These are phyloP conservation scores for Fusarium dimerum DNA, from an alignment of 2,329 filamentous ascomycete species.

Conservation along the genomic window DNA sequence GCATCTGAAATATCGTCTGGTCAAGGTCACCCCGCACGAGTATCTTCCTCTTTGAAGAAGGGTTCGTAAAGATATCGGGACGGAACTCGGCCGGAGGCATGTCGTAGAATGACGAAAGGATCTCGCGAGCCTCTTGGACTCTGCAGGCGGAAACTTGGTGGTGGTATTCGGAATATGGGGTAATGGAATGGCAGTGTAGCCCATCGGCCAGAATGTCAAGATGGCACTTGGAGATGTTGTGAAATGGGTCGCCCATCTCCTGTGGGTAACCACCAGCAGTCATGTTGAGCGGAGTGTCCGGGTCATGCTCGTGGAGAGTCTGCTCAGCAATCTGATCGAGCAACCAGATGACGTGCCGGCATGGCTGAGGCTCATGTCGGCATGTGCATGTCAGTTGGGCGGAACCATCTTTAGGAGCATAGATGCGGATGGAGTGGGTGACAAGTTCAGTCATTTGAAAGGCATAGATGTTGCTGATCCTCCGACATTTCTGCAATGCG, in stretches of 20 bases:
- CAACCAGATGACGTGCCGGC: constrained; percentile 56
- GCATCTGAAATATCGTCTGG: constrained; percentile 53
- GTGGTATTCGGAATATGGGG: constrained; percentile 32
- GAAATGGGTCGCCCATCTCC: constrained; percentile 51
- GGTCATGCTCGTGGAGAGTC: constrained; percentile 43
- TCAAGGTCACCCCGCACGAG: constrained; percentile 49
- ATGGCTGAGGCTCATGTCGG: constrained; percentile 38
- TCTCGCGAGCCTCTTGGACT: constrained; percentile 51
- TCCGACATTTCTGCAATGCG: constrained; percentile 50
- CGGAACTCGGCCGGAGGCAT: constrained; percentile 44
- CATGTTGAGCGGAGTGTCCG: constrained; percentile 43
- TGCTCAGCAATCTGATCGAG: constrained; percentile 54
- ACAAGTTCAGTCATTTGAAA: constrained; percentile 59
- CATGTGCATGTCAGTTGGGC: constrained; percentile 51
- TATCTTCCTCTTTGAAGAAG: constrained; percentile 33
- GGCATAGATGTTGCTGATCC: constrained; percentile 50
- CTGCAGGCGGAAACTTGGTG: constrained; percentile 38
- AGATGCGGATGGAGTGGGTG: constrained; percentile 53
- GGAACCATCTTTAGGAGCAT: constrained; percentile 40
- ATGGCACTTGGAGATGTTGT: constrained; percentile 50
- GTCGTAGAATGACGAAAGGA: constrained; percentile 49
- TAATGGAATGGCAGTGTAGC: constrained; percentile 50
- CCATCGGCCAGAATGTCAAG: constrained; percentile 53
- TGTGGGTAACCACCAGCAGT: constrained; percentile 44
- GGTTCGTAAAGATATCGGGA: constrained; percentile 45